These are phyloP conservation scores for Thraustochytrium sp. DNA, from an alignment of 352 stramenopile species.

Conservation along the genomic window DNA sequence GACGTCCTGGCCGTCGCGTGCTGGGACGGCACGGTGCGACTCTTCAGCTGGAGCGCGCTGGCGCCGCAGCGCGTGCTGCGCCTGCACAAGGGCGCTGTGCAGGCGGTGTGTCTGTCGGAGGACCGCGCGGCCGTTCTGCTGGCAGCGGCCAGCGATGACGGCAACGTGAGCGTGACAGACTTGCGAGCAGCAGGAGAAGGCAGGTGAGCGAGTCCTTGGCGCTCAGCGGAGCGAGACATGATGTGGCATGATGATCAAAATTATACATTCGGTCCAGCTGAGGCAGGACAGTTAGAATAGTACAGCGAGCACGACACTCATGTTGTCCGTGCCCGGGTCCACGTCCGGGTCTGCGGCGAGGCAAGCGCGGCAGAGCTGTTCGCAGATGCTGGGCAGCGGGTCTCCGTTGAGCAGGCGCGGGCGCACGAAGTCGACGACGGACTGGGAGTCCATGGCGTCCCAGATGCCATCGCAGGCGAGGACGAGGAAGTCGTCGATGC, in stretches of 20 bases:
- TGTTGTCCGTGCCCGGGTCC: conserved; percentile 38
- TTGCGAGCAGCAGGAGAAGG: neutral
- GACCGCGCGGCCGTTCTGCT: neutral
- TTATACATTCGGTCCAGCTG: too few species aligned
- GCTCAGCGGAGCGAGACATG: too few species aligned
- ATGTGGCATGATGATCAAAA: too few species aligned
- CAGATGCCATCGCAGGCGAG: conserved; percentile 83
- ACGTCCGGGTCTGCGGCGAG: neutral
- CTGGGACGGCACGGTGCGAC: neutral
- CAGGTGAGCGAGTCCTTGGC: too few species aligned
- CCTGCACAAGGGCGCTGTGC: neutral
- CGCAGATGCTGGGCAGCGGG: neutral
- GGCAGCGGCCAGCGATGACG: neutral
- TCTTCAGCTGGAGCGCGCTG: neutral
- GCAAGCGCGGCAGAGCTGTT: neutral
- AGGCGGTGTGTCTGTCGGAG: neutral
- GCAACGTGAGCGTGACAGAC: neutral
- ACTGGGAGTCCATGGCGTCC: conserved; percentile 84
- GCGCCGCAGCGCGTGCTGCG: neutral
- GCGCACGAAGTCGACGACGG: conserved; percentile 57
- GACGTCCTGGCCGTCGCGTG: neutral
- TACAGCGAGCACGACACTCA: conserved; percentile 9
- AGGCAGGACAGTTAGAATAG: too few species aligned
- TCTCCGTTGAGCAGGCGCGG: neutral
- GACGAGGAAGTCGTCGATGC: conserved; percentile 80